Percentiles rank a stretch among this genome's conserved stretches.
These are phyloP conservation scores for Penicillium robsamsonii DNA, from an alignment of 495 filamentous ascomycete genomes.

Conservation along the genomic window DNA sequence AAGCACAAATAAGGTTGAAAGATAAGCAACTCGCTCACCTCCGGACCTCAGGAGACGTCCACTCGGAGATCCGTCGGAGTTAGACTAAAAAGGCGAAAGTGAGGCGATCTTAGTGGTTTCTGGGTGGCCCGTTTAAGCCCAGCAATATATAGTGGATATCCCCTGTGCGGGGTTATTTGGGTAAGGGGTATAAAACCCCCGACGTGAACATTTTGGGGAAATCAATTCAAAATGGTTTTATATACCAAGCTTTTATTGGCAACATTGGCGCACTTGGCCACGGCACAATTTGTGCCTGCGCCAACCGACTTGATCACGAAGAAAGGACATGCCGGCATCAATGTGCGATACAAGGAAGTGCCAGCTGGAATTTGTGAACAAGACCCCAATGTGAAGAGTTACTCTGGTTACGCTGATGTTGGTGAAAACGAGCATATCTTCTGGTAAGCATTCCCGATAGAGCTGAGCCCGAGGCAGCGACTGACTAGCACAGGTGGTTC, in stretches of 20 bases:
- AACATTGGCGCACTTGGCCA: constrained; percentile 6
- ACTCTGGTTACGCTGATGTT: constrained; percentile 66
- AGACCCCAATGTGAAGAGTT: constrained; percentile 62
- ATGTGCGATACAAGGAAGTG: constrained; percentile 61
- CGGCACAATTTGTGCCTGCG: constrained; percentile 57
- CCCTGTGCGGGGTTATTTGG: constrained; percentile 8
- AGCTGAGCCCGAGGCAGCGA: not conserved
- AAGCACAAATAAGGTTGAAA: not conserved
- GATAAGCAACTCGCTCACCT: constrained; percentile 1
- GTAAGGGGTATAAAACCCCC: not conserved
- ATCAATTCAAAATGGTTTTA: not conserved
- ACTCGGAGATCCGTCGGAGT: constrained; percentile 1
- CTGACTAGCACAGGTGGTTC: constrained; percentile 45
- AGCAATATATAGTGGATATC: constrained; percentile 8
- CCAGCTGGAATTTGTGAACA: constrained; percentile 64
- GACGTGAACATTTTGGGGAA: not conserved
- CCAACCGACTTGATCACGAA: constrained; percentile 53
- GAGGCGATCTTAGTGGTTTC: constrained; percentile 4
- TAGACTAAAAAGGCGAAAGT: not conserved
- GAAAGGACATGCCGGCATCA: constrained; percentile 50
- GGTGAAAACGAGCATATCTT: constrained; percentile 61
- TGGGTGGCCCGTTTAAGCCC: constrained; percentile 11
- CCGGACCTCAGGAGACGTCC: not conserved
- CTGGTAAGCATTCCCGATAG: constrained; percentile 32
- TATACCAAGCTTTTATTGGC: not conserved